Percentiles rank a stretch among this genome's conserved stretches.
phyloP scores from a whole-genome alignment of 2,329 filamentous ascomycete genomes.

The Hirsutella thompsonii region DNA sequence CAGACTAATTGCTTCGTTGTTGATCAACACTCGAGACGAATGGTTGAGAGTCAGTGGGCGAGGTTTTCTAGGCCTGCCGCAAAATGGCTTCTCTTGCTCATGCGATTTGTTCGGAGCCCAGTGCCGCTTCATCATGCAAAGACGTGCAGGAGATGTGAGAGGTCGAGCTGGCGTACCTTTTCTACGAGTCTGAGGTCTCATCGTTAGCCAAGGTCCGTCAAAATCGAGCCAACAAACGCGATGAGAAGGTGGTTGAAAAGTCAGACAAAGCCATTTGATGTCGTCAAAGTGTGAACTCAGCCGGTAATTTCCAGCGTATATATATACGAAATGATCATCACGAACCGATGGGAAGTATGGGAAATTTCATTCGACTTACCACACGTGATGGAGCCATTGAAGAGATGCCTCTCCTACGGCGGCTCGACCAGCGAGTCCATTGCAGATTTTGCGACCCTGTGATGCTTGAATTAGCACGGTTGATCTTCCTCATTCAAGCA shows the following conservation, averaged over 20 bases:
- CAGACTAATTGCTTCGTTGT: neutral
- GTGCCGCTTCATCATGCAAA: conserved; percentile 78
- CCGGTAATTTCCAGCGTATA: conserved; percentile 92
- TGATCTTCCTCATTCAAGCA: neutral
- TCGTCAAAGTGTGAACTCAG: conserved; percentile 67
- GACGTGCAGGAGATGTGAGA: conserved; percentile 11
- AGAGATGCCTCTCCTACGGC: neutral
- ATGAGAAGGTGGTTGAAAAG: conserved; percentile 12
- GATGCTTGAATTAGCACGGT: neutral
- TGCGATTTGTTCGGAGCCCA: conserved; percentile 73
- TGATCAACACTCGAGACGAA: neutral
- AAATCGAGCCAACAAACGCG: conserved; percentile 3
- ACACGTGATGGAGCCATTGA: neutral
- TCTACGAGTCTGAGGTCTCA: conserved; percentile 9
- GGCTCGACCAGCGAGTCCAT: neutral
- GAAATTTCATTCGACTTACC: conserved; percentile 16
- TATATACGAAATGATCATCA: conserved; percentile 55
- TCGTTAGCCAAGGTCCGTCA: conserved; percentile 18
- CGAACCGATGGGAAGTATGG: conserved; percentile 7
- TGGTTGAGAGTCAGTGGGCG: conserved; percentile 67
- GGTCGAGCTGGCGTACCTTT: conserved; percentile 19
- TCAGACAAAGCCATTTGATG: conserved; percentile 83
- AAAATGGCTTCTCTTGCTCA: conserved; percentile 80
- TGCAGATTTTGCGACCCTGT: neutral
- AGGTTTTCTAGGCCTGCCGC: conserved; percentile 99